Base-by-base conservation (phyloP, 169 alveolate species). In the Plasmodium malariae region DNA sequence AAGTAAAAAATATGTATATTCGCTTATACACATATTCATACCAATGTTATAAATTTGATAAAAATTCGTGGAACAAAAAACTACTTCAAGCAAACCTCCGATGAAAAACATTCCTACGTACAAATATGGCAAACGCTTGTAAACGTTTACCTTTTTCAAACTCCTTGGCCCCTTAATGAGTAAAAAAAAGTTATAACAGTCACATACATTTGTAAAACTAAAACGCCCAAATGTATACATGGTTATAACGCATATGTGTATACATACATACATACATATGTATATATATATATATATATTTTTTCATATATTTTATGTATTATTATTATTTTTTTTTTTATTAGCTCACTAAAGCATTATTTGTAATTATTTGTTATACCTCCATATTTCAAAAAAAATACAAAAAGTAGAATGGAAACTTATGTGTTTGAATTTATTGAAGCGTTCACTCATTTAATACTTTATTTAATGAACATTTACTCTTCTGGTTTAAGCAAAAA, bases 51-150 rank as follows among this genome's bases (percentile, higher is more conserved):
- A 80, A 45, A 80, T 68, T 80, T 80, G 90, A 21, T 80, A 80
- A 80, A 65, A 80, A 57, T 80, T 80, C 9, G 90, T 80, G 59
- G 90, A 80, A 34, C 90, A 80, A 69, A 80, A 80, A 80, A 80
- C 90, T 49, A 80, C 90, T 69, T 80, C 90, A 54, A 80, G 76
- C 17, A 80, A 71, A n/a, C 90, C 90, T 55, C 90, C 90, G 57
- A 80, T 80, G 62, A 80, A 80, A 51, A 80, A 80, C 90, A 80
- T 80, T 49, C 90, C 90, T 26, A 80, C 4, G 68, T 80, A 80
- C 54, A 80, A 59, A 57, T 80, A 80, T 67, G 90, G 90, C n/a
- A 80, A 72, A 45, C 90, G 90, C 73, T 67, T 80, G 21, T 80
- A 80, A 19, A 80, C 85, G 43, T 80, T 80, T 43, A 80, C 80